Evolutionary conservation across 2,329 filamentous ascomycete species (phyloP), one percentile per base, ranked within the genome.

Genomic region (Diaporthe velutina): DNA sequence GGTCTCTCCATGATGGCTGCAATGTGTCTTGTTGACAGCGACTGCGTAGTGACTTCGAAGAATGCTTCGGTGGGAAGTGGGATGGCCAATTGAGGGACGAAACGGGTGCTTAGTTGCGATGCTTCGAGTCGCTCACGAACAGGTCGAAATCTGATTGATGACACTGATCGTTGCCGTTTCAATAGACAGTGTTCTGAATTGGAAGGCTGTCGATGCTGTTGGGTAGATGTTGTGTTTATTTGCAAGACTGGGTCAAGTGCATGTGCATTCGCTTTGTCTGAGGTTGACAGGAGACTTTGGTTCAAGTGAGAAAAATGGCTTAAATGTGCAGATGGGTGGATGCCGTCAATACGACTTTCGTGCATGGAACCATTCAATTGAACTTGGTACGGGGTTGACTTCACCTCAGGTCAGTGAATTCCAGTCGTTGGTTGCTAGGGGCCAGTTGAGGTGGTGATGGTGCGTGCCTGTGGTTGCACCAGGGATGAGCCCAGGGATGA

Each of bases 361-460:
- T 35, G 15, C 6, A 38, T 52, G 17, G 61, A 45, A 13, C 15
- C 6, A 25, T 35, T 38, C 30, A n/a, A 30, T 35, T 5, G 5
- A 2, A 10, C 10, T n/a, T n/a, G 5, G 10, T 1, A 17, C 2
- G 42, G 19, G 61, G 35, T 35, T 45, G 10, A 10, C 4, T 52
- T 22, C 2, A n/a, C 30, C 13, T 7, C 17, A 38, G 13, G 22
- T 52, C 7, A 28, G 33, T 33, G 13, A 38, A 67, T 67, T 52
- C 64, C 64, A 67, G 64, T 52, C 7, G 15, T 30, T 25, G 55
- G 64, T 67, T 67, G 64, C 64, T 10, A 25, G 45, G 64, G 45
- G 22, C n/a, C n/a, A 64, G 33, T 67, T 38, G 22, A 38, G 45
- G 22, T 52, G 45, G 45, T 52, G 33, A 25, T 67, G 30, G 13